phyloP scores from a whole-genome alignment of 2,329 filamentous ascomycete genomes.

The Hyphodiscus sp. region DNA sequence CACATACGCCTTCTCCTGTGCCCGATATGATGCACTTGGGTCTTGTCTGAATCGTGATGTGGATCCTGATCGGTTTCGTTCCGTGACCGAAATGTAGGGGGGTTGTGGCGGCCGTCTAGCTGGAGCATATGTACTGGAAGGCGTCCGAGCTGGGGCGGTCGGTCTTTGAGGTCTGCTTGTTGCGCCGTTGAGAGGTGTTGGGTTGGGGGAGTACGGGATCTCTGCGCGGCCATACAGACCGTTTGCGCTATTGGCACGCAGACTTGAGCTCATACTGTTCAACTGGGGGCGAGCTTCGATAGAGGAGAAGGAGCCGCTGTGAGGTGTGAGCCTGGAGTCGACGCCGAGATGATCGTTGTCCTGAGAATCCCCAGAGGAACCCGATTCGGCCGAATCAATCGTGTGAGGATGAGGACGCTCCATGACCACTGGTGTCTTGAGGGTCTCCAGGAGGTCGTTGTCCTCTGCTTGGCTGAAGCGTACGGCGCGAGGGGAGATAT shows the following conservation, averaged over 20 bases:
- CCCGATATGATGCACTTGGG: slow-evolving; percentile 67
- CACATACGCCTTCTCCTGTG: slow-evolving; percentile 91
- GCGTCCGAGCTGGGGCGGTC: slow-evolving; percentile 62
- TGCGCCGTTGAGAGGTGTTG: slow-evolving; percentile 37
- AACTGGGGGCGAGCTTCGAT: slow-evolving; percentile 22
- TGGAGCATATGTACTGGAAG: slow-evolving; percentile 74
- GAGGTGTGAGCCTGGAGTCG: slow-evolving; percentile 13
- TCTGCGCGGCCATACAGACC: slow-evolving; percentile 16
- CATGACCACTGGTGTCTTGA: slow-evolving; percentile 32
- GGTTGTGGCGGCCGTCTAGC: slow-evolving; percentile 45
- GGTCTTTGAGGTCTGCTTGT: slow-evolving; percentile 58
- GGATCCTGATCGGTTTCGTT: slow-evolving; percentile 50
- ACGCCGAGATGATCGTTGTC: slow-evolving; percentile 15
- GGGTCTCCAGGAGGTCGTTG: slow-evolving; percentile 38
- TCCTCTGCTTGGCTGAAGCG: slow-evolving; percentile 48
- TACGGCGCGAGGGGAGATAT: slow-evolving; percentile 49
- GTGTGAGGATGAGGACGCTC: slow-evolving; percentile 27
- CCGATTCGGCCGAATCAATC: slow-evolving; percentile 39
- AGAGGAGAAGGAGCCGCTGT: slow-evolving; percentile 16
- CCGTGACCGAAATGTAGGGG: slow-evolving; percentile 35
- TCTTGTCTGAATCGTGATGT: slow-evolving; percentile 51
- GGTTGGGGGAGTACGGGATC: slow-evolving; percentile 18
- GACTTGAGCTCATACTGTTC: slow-evolving; percentile 25
- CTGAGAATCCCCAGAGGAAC: slow-evolving; percentile 34
- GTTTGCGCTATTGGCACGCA: slow-evolving; percentile 34